These are phyloP conservation scores for Coniferiporia sulphurascens DNA, from an alignment of 1,284 basidiomycete genomes.

Conservation along the genomic window DNA sequence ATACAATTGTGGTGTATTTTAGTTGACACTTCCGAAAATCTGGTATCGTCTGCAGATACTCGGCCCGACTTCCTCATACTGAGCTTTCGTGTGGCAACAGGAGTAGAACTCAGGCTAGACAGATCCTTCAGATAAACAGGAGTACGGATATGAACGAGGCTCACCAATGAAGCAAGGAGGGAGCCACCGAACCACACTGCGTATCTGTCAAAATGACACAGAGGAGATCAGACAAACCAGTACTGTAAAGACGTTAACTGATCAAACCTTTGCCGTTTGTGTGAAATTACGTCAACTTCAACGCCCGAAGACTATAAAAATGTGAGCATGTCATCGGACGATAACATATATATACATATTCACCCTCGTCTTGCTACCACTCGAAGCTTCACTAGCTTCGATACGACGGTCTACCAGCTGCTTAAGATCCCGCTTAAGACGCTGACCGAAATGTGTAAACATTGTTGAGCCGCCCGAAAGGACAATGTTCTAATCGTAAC, in stretches of 20 bases:
- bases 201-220: conserved; percentile 49
- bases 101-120: conserved; percentile 91
- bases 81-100: conserved; percentile 95
- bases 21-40: conserved; percentile 89
- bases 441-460: conserved; percentile 96
- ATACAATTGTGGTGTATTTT: conserved; percentile 23
- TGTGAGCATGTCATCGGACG: conserved; percentile 1
- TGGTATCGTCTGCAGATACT: conserved; percentile 94
- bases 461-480: conserved; percentile 94
- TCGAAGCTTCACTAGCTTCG: conserved; percentile 70
- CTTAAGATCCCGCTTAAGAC: conserved; percentile 93
- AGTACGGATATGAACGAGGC: conserved; percentile 28
- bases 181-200: conserved; percentile 99
- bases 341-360: conserved; percentile 37
- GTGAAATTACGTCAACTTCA: conserved; percentile 96
- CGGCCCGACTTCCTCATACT: conserved; percentile 96
- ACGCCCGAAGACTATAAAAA: conserved; percentile 80
- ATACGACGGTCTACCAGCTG: conserved; percentile 90
- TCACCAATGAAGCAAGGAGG: conserved; percentile 84
- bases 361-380: conserved; percentile 66
- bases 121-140: background rate
- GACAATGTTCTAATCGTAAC: conserved; percentile 76
- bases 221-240: background rate
- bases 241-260: background rate
- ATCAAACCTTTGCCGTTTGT: conserved; percentile 90